A percentile compares a stretch with the other conserved stretches of the same genome.
Evolutionary conservation across 352 stramenopile genomes (phyloP).

Genomic region (Globisporangium apiculatum): DNA sequence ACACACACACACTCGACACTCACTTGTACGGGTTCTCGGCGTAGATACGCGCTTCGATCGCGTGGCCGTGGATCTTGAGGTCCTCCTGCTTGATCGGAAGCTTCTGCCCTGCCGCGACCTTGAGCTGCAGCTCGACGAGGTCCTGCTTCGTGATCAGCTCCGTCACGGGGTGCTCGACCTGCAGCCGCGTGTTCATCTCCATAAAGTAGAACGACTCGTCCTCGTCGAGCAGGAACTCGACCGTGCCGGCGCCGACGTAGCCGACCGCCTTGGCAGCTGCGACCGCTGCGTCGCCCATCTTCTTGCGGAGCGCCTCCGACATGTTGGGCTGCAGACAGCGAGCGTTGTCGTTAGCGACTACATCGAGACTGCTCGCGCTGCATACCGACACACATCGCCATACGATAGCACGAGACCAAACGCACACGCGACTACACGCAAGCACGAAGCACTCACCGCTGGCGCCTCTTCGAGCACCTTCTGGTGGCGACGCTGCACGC

Average conservation of each 20-base stretch:
- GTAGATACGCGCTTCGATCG: slow-evolving; percentile 93
- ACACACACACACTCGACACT: slow-evolving; percentile 7
- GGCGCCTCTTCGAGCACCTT: slow-evolving; percentile 94
- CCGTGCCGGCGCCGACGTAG: slow-evolving; percentile 90
- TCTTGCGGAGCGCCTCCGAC: slow-evolving; percentile 66
- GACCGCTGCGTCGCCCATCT: slow-evolving; percentile 87
- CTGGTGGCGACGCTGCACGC: slow-evolving; percentile 88
- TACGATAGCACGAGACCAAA: too few relatives aligned
- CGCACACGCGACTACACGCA: neutral
- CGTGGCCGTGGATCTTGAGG: slow-evolving; percentile 84
- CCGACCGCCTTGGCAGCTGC: slow-evolving; percentile 85
- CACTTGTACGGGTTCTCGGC: slow-evolving; percentile 91
- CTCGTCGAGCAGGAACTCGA: slow-evolving; percentile 92
- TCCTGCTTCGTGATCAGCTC: slow-evolving; percentile 88
- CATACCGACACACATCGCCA: neutral
- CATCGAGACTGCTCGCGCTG: neutral
- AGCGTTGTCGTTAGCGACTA: neutral
- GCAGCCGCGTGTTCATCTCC: slow-evolving; percentile 96
- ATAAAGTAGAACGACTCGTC: slow-evolving; percentile 93
- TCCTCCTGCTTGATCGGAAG: slow-evolving; percentile 88
- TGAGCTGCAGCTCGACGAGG: slow-evolving; percentile 92
- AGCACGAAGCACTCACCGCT: slow-evolving; percentile 41
- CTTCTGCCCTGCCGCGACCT: slow-evolving; percentile 87
- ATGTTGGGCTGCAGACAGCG: slow-evolving; percentile 51
- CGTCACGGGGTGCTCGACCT: slow-evolving; percentile 91